These are phyloP conservation scores for Phycomyces nitens DNA, from an alignment of 192 early-diverging fungal genomes.

Conservation along the genomic window DNA sequence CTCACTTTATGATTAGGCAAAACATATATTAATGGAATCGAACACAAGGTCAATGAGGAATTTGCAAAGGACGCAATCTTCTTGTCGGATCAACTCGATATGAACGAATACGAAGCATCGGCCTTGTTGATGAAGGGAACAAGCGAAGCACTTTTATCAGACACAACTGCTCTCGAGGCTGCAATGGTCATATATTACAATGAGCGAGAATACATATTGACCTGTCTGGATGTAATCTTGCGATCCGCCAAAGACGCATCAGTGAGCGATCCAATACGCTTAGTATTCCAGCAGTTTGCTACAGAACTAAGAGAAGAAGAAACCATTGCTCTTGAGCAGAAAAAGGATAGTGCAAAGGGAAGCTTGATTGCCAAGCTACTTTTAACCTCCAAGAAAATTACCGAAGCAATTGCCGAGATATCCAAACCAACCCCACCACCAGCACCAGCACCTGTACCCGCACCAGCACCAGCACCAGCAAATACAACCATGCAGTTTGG, in stretches of 20 bases:
- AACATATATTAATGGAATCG: conserved; percentile 54
- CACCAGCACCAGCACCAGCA: neutral
- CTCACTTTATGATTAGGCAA: conserved; percentile 31
- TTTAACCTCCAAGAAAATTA: neutral
- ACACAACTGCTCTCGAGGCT: conserved; percentile 48
- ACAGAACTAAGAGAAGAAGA: conserved; percentile 1
- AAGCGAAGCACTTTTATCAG: neutral
- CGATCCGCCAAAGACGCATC: conserved; percentile 8
- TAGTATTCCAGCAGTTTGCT: conserved; percentile 9
- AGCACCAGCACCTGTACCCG: neutral
- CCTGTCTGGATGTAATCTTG: conserved; percentile 36
- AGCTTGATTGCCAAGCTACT: conserved; percentile 3
- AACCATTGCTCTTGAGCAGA: neutral
- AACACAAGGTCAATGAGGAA: conserved; percentile 61
- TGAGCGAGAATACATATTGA: conserved; percentile 61
- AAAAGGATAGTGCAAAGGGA: neutral
- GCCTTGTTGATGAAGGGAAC: conserved; percentile 50
- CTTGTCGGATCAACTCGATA: conserved; percentile 76
- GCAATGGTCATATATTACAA: conserved; percentile 64
- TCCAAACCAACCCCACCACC: conserved; percentile 1
- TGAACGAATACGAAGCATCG: conserved; percentile 76
- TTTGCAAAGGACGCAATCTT: conserved; percentile 62
- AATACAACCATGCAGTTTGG: neutral
- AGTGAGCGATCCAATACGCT: neutral
- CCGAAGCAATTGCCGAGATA: neutral